These are phyloP conservation scores for Chlorella sp. DNA, from an alignment of 139 green algal species.

Conservation along the genomic window DNA sequence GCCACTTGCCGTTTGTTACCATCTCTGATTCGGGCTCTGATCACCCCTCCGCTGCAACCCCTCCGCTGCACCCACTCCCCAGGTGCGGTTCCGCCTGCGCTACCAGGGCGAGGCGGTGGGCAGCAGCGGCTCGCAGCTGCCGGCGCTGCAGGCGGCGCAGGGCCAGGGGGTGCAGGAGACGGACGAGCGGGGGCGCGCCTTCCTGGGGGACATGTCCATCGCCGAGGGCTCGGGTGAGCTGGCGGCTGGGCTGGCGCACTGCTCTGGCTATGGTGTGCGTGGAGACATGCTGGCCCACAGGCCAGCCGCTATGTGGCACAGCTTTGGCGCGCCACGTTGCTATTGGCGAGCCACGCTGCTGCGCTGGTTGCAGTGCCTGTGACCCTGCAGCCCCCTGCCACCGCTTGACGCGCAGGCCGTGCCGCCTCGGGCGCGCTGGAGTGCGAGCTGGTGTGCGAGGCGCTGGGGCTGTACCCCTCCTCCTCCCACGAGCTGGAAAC, in stretches of 20 bases:
- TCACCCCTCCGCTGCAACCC: not conserved
- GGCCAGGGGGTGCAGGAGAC: constrained; percentile 27
- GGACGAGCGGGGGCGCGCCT: constrained; percentile 56
- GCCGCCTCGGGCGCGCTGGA: constrained; percentile 27
- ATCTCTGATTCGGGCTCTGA: not conserved
- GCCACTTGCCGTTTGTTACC: not conserved
- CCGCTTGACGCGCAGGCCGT: not conserved
- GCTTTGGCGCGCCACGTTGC: too few species aligned
- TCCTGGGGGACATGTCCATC: constrained; percentile 57
- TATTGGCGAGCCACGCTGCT: not conserved
- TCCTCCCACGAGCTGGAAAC: constrained; percentile 28
- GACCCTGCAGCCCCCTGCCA: not conserved
- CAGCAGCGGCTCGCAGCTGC: constrained; percentile 28
- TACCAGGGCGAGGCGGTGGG: not conserved
- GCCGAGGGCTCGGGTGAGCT: constrained; percentile 50
- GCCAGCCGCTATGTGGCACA: not conserved
- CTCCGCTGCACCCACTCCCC: not conserved
- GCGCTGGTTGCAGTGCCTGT: not conserved
- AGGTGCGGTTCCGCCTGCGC: constrained; percentile 50
- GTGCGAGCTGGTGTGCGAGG: constrained; percentile 47
- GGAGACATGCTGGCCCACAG: not conserved
- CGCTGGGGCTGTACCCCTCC: constrained; percentile 41
- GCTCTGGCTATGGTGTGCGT: not conserved
- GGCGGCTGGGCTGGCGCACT: not conserved
- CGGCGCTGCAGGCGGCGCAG: constrained; percentile 36